These are phyloP conservation scores for Solanum rostratum DNA, from an alignment of 257 asterid species.

Conservation along the genomic window DNA sequence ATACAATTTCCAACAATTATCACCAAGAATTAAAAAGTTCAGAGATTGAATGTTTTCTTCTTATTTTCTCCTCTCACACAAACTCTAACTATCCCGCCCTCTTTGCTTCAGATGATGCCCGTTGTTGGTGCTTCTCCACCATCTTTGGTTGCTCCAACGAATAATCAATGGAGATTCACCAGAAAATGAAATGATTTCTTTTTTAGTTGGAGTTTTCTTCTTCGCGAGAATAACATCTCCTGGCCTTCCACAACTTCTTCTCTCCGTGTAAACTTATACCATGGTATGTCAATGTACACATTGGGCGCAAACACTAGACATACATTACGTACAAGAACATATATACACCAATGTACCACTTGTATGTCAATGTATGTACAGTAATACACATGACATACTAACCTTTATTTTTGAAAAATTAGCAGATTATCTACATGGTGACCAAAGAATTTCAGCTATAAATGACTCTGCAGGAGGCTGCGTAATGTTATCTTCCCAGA, in stretches of 20 bases:
- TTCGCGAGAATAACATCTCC: neutral
- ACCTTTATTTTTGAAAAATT: neutral
- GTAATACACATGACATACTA: neutral
- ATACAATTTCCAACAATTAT: neutral
- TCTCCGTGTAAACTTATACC: neutral
- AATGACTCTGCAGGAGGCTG: conserved; percentile 45
- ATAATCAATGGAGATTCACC: neutral
- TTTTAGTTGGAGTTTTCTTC: neutral
- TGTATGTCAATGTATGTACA: neutral
- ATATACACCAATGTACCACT: neutral
- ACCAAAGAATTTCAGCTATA: neutral
- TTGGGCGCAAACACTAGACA: neutral
- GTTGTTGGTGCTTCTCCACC: neutral
- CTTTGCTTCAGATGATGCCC: neutral
- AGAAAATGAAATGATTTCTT: neutral
- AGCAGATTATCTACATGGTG: neutral
- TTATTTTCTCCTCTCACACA: neutral
- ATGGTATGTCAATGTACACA: neutral
- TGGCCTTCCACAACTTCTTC: neutral
- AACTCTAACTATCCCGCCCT: neutral
- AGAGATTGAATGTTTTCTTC: neutral
- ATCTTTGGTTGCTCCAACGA: neutral
- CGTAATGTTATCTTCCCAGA: conserved; percentile 73
- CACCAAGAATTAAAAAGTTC: neutral
- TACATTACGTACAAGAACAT: neutral